Base-by-base conservation (phyloP, 768 basidiomycete species). In the Boletus pseudo-olivaceus region DNA sequence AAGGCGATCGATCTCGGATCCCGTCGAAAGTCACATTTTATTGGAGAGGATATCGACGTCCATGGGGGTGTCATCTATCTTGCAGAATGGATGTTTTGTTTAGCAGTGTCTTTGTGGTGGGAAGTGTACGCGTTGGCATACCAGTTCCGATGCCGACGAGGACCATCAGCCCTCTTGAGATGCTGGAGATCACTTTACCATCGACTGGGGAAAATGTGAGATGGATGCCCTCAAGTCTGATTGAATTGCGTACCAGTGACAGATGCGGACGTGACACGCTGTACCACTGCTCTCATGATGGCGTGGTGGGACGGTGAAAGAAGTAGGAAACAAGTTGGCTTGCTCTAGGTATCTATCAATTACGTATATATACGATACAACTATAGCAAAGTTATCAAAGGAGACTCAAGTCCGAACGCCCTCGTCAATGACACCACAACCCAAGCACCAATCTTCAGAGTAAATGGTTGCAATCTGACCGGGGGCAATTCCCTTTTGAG, bases 131-230 rank as follows among this genome's bases (percentile, higher is more conserved):
- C 77, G 61, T 4, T 23, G 23, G 23, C 23, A 23, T 75, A 89
- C 90, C 90, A 73, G 77, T 76, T 40, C 89, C 90, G 59, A 98
- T 90, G 27, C 95, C 95, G 33, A 98, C 83, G 15, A 98, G 81
- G 19, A 95, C 89, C 82, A 98, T 87, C 30, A 98, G 75, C 2
- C 95, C 95, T 59, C 80, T 78, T 17, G 87, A 85, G 56, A 98
- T 96, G 35, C 81, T 79, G 4, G 93, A 93, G 57, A 98, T 83
- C 32, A 84, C 76, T 62, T 88, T 77, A 43, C 79, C 81, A 59
- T 95, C 85, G 51, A 97, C 94, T 96, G 70, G 10, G 23, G 37
- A 42, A 34, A n/a, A 14, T 37, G 43, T 47, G 41, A 46, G 47
- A 47, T 26, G 33, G 43, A 37, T 23, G 46, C 8, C 51, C 5